Base-by-base conservation (phyloP, 2,329 filamentous ascomycete species). In the Tolypocladium sp. region DNA sequence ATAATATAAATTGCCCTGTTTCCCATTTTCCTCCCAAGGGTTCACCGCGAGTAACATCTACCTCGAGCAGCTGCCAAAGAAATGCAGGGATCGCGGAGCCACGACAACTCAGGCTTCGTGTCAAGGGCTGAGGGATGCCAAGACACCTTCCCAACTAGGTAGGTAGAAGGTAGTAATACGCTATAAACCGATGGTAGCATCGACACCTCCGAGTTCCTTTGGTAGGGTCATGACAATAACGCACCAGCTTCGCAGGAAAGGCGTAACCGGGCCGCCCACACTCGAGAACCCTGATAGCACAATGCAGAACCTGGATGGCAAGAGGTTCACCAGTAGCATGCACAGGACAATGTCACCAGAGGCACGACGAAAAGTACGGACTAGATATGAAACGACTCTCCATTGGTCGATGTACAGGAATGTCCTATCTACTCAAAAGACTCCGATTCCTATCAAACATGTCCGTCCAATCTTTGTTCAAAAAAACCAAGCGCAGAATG, bases 401-500 rank as follows among this genome's bases (percentile, higher is more conserved):
- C 68, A 72, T 69, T 71, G 64, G 63, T 68, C 64, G 70, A 77
- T 76, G 69, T 76, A 76, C 72, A 76, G 69, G 55, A 74, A 69
- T 70, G 70, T 74, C 67, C 68, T 72, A 74, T 76, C 73, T 78
- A 76, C 69, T 68, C 64, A 69, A 63, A 69, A 69, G 70, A 72
- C 71, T 73, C 70, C 69, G 64, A 71, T 69, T 57, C 60, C 42
- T 58, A 68, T 70, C 66, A 67, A 71, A 68, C 68, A 69, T 66
- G 67, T 68, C 64, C 67, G 65, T 67, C 66, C 67, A 68, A 69
- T 66, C 67, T 68, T 64, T 67, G 65, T 67, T 66, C 66, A 66
- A 68, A 67, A 41, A 57, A 60, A 52, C 57, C 42, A 54, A 56
- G 55, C 5, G 60, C 58, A 60, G 63, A 60, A 61, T 64, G 22